Evolutionary conservation across 495 filamentous ascomycete species (phyloP).

Genomic region (Penicillium taxi): DNA sequence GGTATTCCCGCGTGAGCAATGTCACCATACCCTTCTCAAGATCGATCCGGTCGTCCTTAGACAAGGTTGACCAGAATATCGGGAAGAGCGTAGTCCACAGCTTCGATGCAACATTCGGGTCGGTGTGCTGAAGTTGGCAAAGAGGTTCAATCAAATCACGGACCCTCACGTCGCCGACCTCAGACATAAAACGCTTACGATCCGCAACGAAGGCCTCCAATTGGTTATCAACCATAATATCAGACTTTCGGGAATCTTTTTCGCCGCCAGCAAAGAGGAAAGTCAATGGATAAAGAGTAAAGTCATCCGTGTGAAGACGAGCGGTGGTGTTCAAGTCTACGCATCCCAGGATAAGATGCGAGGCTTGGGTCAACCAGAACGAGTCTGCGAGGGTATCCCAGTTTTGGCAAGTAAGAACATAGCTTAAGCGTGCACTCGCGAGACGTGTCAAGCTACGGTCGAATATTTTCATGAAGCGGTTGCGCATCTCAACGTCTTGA

Average conservation of each 20-base stretch:
- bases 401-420: constrained; percentile 87
- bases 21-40: constrained; percentile 81
- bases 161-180: constrained; percentile 74
- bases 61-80: constrained; percentile 81
- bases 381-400: constrained; percentile 93
- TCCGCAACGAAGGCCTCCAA: constrained; percentile 70
- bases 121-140: constrained; percentile 89
- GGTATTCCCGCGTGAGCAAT: constrained; percentile 88
- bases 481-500: constrained; percentile 93
- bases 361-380: constrained; percentile 93
- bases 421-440: constrained; percentile 75
- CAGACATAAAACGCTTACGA: constrained; percentile 72
- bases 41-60: constrained; percentile 82
- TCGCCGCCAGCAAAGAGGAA: constrained; percentile 54
- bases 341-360: constrained; percentile 81
- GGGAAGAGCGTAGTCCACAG: constrained; percentile 90
- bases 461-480: constrained; percentile 90
- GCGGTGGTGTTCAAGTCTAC: constrained; percentile 73
- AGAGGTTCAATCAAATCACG: constrained; percentile 86
- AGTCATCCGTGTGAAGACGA: constrained; percentile 74
- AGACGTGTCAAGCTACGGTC: constrained; percentile 83
- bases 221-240: constrained; percentile 69
- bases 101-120: constrained; percentile 66
- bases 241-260: constrained; percentile 62
- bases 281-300: constrained; percentile 62